A percentile compares a stretch with the other conserved stretches of the same genome.
phyloP scores from a whole-genome alignment of 352 stramenopile species.

The Pythium chondricola region DNA sequence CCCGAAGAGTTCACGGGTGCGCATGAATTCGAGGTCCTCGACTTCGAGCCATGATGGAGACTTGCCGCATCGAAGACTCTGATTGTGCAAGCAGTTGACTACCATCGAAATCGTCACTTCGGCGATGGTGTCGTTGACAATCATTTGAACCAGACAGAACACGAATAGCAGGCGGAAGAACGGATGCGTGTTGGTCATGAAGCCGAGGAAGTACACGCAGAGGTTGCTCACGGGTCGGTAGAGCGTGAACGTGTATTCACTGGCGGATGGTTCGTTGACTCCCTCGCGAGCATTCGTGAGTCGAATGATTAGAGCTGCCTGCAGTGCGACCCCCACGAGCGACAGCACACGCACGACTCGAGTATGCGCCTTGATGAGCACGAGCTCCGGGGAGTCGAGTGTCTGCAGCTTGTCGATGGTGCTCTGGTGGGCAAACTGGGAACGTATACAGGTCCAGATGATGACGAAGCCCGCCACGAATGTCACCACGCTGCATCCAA shows the following conservation, averaged over 20 bases:
- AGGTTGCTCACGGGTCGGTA: slow-evolving; percentile 37
- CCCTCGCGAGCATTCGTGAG: slow-evolving; percentile 13
- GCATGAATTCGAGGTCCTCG: slow-evolving; percentile 22
- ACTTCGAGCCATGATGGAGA: slow-evolving; percentile 19
- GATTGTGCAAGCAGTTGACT: slow-evolving; percentile 33
- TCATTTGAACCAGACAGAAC: slow-evolving; percentile 26
- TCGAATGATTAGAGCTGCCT: slow-evolving; percentile 28
- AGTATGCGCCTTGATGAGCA: slow-evolving; percentile 54
- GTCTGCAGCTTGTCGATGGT: slow-evolving; percentile 10
- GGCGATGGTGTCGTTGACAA: slow-evolving; percentile 40
- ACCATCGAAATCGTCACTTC: slow-evolving; percentile 55
- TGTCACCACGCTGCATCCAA: slow-evolving; percentile 26
- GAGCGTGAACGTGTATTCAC: slow-evolving; percentile 38
- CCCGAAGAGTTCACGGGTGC: slow-evolving; percentile 30
- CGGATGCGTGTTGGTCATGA: slow-evolving; percentile 67
- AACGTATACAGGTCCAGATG: slow-evolving; percentile 24
- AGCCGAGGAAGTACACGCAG: slow-evolving; percentile 44
- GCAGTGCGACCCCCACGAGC: slow-evolving; percentile 30
- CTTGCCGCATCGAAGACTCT: slow-evolving; percentile 42
- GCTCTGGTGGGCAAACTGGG: slow-evolving; percentile 15
- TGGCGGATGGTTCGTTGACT: slow-evolving; percentile 8
- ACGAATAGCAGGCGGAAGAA: slow-evolving; percentile 43
- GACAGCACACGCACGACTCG: slow-evolving; percentile 38
- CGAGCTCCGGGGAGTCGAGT: slow-evolving; percentile 44
- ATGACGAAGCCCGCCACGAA: slow-evolving; percentile 35